These are phyloP conservation scores for Castanopsis chinensis DNA, from an alignment of 306 rosid genomes.

Conservation along the genomic window DNA sequence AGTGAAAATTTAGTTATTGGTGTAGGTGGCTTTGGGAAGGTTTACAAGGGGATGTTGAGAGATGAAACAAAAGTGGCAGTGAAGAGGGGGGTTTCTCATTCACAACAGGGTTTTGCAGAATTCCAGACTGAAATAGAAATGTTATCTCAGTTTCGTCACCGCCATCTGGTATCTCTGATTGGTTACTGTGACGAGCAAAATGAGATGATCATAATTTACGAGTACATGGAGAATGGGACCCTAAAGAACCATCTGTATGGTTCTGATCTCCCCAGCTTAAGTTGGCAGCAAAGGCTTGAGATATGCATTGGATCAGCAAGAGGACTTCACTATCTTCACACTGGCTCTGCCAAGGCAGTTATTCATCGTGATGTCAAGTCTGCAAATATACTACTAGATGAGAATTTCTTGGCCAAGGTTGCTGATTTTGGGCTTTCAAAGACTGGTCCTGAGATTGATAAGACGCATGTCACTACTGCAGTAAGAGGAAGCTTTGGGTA, in stretches of 20 bases:
- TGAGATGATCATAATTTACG: slow-evolving; percentile 65
- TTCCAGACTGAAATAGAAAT: slow-evolving; percentile 70
- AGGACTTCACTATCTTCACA: slow-evolving; percentile 79
- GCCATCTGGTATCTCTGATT: slow-evolving; percentile 66
- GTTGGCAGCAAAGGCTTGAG: slow-evolving; percentile 66
- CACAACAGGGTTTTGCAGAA: slow-evolving; percentile 60
- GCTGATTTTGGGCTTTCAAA: slow-evolving; percentile 77
- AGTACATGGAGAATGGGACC: slow-evolving; percentile 65
- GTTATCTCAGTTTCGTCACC: slow-evolving; percentile 68
- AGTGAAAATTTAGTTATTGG: slow-evolving; percentile 59
- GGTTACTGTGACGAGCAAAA: slow-evolving; percentile 63
- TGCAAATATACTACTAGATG: slow-evolving; percentile 70
- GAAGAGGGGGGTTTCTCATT: slow-evolving; percentile 50
- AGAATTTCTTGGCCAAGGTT: slow-evolving; percentile 59
- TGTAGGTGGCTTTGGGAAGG: slow-evolving; percentile 71
- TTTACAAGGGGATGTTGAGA: slow-evolving; percentile 59
- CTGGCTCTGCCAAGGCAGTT: slow-evolving; percentile 59
- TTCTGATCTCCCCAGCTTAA: slow-evolving; percentile 41
- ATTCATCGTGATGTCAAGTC: slow-evolving; percentile 77
- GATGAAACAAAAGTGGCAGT: slow-evolving; percentile 64
- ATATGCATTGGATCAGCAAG: slow-evolving; percentile 76
- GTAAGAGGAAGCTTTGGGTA: slow-evolving; percentile 79
- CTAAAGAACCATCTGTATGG: slow-evolving; percentile 57
- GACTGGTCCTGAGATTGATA: slow-evolving; percentile 56
- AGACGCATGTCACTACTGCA: slow-evolving; percentile 66